Evolutionary conservation across 2,329 filamentous ascomycete genomes (phyloP).

Genomic region (Verticillium nubilum): DNA sequence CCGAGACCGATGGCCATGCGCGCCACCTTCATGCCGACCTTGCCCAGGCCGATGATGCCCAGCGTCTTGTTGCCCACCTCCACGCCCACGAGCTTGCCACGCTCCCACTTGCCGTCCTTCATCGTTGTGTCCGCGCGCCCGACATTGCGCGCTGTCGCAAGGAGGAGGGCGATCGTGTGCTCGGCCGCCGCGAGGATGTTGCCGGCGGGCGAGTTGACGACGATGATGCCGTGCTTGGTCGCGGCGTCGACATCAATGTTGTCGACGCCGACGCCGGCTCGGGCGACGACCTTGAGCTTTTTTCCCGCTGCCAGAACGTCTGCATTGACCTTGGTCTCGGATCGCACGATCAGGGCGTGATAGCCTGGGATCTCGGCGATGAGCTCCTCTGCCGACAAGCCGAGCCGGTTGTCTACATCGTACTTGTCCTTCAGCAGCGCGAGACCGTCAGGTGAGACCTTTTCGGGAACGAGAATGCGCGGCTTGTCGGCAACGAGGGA

Average conservation of each 20-base stretch:
- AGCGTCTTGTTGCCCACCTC: constrained; percentile 74
- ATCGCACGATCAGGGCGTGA: constrained; percentile 73
- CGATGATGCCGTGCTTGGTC: constrained; percentile 68
- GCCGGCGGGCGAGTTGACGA: constrained; percentile 73
- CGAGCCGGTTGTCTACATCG: constrained; percentile 63
- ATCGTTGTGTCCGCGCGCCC: constrained; percentile 64
- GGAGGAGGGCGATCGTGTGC: constrained; percentile 68
- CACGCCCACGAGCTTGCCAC: constrained; percentile 67
- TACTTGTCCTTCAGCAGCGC: constrained; percentile 60
- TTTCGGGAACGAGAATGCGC: constrained; percentile 69
- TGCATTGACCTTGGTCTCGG: constrained; percentile 74
- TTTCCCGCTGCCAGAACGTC: constrained; percentile 59
- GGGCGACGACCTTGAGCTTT: constrained; percentile 70
- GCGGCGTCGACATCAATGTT: constrained; percentile 74
- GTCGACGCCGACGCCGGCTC: constrained; percentile 77
- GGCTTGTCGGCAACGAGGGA: constrained; percentile 16
- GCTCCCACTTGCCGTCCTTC: constrained; percentile 70
- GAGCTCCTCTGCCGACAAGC: constrained; percentile 58
- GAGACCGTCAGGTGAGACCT: constrained; percentile 73
- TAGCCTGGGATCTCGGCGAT: constrained; percentile 63
- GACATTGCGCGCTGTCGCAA: constrained; percentile 70
- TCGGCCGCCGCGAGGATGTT: constrained; percentile 79
- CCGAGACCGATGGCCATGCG: constrained; percentile 72
- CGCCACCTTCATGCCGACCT: constrained; percentile 76
- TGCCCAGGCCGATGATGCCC: constrained; percentile 74